Evolutionary conservation across 2,329 filamentous ascomycete species (phyloP), one percentile per base, ranked within the genome.

Genomic region (Aphanoascus verrucosus): DNA sequence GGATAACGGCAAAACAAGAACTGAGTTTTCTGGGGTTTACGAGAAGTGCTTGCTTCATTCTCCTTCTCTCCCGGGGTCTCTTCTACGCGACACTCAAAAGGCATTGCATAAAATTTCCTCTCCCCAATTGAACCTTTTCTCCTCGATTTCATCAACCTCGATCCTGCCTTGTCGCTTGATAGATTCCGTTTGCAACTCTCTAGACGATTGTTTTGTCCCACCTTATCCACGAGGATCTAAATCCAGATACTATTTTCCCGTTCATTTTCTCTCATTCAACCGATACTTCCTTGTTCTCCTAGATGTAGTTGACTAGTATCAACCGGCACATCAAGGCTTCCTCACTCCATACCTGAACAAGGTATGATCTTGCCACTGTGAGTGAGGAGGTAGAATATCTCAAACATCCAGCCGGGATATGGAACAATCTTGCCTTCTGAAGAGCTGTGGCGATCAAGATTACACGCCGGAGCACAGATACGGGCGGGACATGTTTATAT

Each of bases 381-480:
- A 67, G 64, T 68, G 70, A 68, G 69, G 69, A 69, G 66, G 72
- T 69, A 71, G 65, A 69, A 57, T 61, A 56, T 56, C 50, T 61
- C 59, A 58, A 59, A 57, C 53, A 56, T 56, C 60, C 62, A 63
- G 61, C 60, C 61, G 65, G 65, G 59, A 64, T 58, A 72, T 70
- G 61, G 67, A 68, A 66, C 57, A 67, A 65, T 56, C 62, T 31
- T 17, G 72, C 76, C 77, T 79, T 71, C 74, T 79, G 78, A 82
- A 80, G 80, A 82, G 79, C 79, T 80, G 76, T 75, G 72, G 72
- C 72, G 70, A 72, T 76, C 71, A 73, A 81, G 77, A 66, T 71
- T 68, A 73, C 75, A 70, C 73, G 71, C 76, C 71, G 70, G 72
- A 78, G 79, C 78, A 83, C 81, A 83, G 80, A 83, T 83, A 83